Evolutionary conservation across 768 basidiomycete genomes (phyloP).

Genomic region (Atractiella rhizophila): DNA sequence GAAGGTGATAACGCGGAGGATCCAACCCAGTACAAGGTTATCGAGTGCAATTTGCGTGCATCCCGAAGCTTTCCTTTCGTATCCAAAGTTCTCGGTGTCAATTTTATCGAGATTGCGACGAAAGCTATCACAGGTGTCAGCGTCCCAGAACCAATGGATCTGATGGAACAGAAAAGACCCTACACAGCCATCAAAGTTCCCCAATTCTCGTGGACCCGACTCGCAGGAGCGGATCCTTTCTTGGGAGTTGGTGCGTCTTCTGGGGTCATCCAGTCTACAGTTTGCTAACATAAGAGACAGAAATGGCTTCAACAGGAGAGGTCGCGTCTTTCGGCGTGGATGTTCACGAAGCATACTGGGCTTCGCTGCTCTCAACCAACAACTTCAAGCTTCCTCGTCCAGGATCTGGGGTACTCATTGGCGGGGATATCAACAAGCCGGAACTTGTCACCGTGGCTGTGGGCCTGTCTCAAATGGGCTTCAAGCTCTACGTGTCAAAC

Average conservation of each 20-base stretch:
- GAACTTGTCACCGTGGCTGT: conserved; percentile 67
- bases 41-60: conserved; percentile 94
- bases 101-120: conserved; percentile 86
- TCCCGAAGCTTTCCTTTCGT: conserved; percentile 98
- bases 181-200: conserved; percentile 93
- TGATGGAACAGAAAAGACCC: conserved; percentile 68
- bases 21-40: conserved; percentile 64
- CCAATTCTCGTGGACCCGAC: conserved; percentile 91
- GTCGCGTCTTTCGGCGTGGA: conserved; percentile 86
- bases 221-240: conserved; percentile 90
- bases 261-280: neutral
- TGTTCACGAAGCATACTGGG: conserved; percentile 88
- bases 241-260: conserved; percentile 30
- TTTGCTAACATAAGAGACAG: conserved; percentile 27
- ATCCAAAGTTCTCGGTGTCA: conserved; percentile 85
- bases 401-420: conserved; percentile 55
- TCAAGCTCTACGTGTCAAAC: conserved; percentile 81
- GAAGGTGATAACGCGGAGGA: conserved; percentile 28
- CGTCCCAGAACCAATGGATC: conserved; percentile 70
- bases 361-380: conserved; percentile 74
- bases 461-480: conserved; percentile 56
- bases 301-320: conserved; percentile 97
- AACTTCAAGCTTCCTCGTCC: conserved; percentile 76
- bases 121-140: conserved; percentile 59
- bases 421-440: conserved; percentile 64